Percentiles rank a stretch among this genome's conserved stretches.
Conservation (phyloP, 2,329 filamentous ascomycete species). For the Penicillium sumatraense region DNA sequence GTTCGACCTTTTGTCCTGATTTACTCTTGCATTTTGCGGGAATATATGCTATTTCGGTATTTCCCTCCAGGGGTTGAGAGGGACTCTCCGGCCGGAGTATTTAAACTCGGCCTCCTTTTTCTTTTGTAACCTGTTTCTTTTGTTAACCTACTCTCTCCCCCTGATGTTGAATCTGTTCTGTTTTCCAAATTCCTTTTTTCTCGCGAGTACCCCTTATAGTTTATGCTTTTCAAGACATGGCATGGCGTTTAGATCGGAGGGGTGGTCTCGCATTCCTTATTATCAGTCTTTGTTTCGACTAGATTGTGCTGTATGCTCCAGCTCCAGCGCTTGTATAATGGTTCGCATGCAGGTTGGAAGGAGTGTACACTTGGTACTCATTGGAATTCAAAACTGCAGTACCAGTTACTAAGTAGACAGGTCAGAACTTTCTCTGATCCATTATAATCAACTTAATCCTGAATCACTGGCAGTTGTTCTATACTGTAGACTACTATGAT, state of each 20-base stretch:
- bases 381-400: slow-evolving; percentile 7
- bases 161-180: neutral
- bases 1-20: neutral
- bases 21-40: neutral
- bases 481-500: too few species aligned
- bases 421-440: neutral
- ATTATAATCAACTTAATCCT: neutral
- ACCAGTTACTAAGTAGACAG: neutral
- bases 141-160: neutral
- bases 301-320: slow-evolving; percentile 3
- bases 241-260: slow-evolving; percentile 26
- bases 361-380: neutral
- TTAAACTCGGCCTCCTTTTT: neutral
- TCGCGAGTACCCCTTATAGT: slow-evolving; percentile 29
- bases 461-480: too few species aligned
- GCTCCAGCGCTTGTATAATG: slow-evolving; percentile 2
- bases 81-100: neutral
- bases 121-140: slow-evolving; percentile 1
- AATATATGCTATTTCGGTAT: neutral
- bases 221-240: slow-evolving; percentile 24
- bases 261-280: slow-evolving; percentile 13
- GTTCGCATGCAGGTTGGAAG: neutral
- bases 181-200: slow-evolving; percentile 9
- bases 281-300: slow-evolving; percentile 2
- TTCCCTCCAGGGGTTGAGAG: too few species aligned